Evolutionary conservation across 257 asterid species (phyloP), one percentile per base, ranked within the genome.

Genomic region (Haberlea rhodopensis): DNA sequence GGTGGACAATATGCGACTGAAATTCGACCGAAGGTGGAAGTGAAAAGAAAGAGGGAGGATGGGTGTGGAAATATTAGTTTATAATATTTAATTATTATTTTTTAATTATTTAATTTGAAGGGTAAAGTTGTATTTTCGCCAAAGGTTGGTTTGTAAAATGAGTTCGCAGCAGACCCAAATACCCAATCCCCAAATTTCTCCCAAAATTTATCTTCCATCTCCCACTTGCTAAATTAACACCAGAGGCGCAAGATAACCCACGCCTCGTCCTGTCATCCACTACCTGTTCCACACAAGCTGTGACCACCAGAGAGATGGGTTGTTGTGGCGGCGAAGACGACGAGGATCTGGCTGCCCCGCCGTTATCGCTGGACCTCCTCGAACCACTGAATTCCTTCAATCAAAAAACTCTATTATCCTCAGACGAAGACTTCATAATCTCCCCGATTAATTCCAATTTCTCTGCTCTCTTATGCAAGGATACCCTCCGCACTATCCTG

Each of bases 361-460:
- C 65, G 3, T 34, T 63, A 0, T 20, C 46, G 11, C 9, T 63
- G n/a, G 85, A 71, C 60, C 82, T 77, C 51, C 85, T 62, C 67
- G 58, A 68, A 13, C 80, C 78, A 32, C 82, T 68, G 56, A 64
- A 70, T 43, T 57, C 66, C 5, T 16, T 0, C 31, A 25, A n/a
- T 40, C 62, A 22, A 61, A 28, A 57, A 28, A 29, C 67, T 8
- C 45, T 59, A 15, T 16, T 16, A 37, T 48, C 72, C 63, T 32
- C 74, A 19, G 15, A 74, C 64, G 60, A 57, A 65, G 63, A 52
- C 53, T 49, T 15, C 55, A 77, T 85, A 6, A 87, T 89, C 66
- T 92, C 98, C 4, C 96, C 95, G 66, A 85, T 89, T 87, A 89
- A 87, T 76, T 92, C 97, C 28, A 80, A 89, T 66, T 92, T 87